These are phyloP conservation scores for Schwanniomyces sp. DNA, from an alignment of 805 yeast genomes.

Conservation along the genomic window DNA sequence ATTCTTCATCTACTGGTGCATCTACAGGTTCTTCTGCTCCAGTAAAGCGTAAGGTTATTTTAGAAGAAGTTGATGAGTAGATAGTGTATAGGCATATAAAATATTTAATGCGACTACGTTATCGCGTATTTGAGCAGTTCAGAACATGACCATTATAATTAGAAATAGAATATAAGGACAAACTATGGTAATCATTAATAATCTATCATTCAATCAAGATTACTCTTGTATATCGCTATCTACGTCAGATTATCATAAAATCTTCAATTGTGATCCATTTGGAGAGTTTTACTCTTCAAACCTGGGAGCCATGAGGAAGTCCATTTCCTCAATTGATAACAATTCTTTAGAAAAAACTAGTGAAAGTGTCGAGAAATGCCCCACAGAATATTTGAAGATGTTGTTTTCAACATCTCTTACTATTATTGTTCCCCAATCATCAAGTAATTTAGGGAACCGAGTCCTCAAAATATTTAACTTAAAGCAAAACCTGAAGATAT, in stretches of 20 bases:
- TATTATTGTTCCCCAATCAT: slow-evolving; percentile 35
- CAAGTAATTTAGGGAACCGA: slow-evolving; percentile 23
- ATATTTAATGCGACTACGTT: not conserved
- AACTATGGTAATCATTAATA: slow-evolving; percentile 28
- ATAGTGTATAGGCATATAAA: slow-evolving; percentile 1
- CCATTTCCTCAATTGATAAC: slow-evolving; percentile 10
- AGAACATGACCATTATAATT: slow-evolving; percentile 1
- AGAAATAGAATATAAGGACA: not conserved
- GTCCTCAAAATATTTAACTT: slow-evolving; percentile 37
- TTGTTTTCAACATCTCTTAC: slow-evolving; percentile 43
- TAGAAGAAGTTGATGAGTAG: slow-evolving; percentile 42
- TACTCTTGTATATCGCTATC: slow-evolving; percentile 38
- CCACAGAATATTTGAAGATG: slow-evolving; percentile 36
- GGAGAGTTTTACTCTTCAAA: slow-evolving; percentile 39
- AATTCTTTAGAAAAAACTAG: slow-evolving; percentile 5
- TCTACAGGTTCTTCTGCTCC: slow-evolving; percentile 13
- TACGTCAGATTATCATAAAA: slow-evolving; percentile 30
- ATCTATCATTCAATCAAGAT: slow-evolving; percentile 43
- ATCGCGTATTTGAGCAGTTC: slow-evolving; percentile 1
- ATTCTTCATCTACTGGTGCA: slow-evolving; percentile 11
- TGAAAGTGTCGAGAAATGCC: slow-evolving; percentile 10
- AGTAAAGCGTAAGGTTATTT: slow-evolving; percentile 32
- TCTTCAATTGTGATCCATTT: slow-evolving; percentile 46
- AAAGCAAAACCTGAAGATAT: slow-evolving; percentile 53
- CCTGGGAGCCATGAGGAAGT: slow-evolving; percentile 8